Evolutionary conservation across 2,329 filamentous ascomycete species (phyloP), one percentile per base, ranked within the genome.

Genomic region (Colletotrichum euphorbiae): DNA sequence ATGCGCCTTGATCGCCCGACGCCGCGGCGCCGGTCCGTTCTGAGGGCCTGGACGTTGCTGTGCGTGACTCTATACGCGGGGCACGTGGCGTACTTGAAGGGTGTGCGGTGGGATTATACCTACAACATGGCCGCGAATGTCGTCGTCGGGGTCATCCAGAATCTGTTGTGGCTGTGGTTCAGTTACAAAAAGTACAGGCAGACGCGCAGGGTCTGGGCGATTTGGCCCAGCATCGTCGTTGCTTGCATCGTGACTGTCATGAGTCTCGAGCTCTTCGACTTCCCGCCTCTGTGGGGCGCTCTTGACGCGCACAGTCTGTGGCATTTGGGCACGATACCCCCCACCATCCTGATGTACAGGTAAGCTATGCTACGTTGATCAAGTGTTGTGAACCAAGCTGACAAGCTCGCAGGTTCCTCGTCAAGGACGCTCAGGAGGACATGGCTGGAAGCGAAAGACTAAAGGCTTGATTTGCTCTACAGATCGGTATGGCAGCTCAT

Each of bases 41-140:
- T 96, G 62, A 85, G 91, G 52, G 76, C 88, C 21, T 98, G 94
- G 95, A 94, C 93, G 1, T 75, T 84, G 12, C 72, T 93, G 7
- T 99, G 96, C 77, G 77, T 88, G 28, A 71, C 80, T 13, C 80
- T 97, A 59, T 99, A 97, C 78, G 75, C 85, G 28, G 82, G 87
- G 62, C 96, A 99, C 77, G 89, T 98, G 54, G 86, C 83, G 51
- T 99, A 97, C 78, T 85, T 99, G 62, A 93, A 91, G 75, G 88
- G 93, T 73, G 93, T 94, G 84, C 84, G 85, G 17, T 99, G 96
- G 92, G 92, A 98, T 79, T 99, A 99, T 78, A 92, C 91, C 5
- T 99, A 99, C 82, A 99, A 99, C 78, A 98, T 99, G 94, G 89
- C 91, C 1, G 96, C 94, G 58, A 99, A 98, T 75, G 92, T 99